Evolutionary conservation across 164 flowering plant species (phyloP).

Genomic region (Pachysandra terminalis): DNA sequence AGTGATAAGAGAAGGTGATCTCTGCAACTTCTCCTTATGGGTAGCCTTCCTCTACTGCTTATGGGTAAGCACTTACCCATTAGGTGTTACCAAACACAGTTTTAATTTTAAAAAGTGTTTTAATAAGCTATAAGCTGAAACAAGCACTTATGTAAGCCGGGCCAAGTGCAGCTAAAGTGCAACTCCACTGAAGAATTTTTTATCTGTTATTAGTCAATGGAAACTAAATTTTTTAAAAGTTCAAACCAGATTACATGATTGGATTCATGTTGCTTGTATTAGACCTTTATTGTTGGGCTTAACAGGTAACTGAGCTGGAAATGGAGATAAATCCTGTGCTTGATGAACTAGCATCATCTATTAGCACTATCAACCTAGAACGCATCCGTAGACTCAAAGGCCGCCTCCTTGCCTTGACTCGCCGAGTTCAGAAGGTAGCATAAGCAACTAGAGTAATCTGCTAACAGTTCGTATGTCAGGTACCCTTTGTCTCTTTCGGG

Average conservation of each 20-base stretch:
- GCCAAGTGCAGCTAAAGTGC: too few species aligned
- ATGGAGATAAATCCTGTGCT: slow-evolving; percentile 86
- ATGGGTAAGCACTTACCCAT: too few species aligned
- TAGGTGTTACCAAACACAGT: too few species aligned
- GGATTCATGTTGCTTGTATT: neutral
- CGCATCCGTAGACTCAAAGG: slow-evolving; percentile 92
- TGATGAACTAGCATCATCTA: slow-evolving; percentile 80
- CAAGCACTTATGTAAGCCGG: too few species aligned
- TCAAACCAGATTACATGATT: neutral
- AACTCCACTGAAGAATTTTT: neutral
- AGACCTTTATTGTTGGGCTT: neutral
- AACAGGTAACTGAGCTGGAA: slow-evolving; percentile 75
- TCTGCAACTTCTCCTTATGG: too few species aligned
- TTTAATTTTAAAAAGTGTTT: too few species aligned
- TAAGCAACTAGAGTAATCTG: neutral
- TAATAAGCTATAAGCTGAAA: too few species aligned
- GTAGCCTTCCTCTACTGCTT: too few species aligned
- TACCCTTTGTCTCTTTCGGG: neutral
- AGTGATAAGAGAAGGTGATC: too few species aligned
- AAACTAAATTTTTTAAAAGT: neutral
- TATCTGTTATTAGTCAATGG: neutral
- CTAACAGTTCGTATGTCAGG: neutral
- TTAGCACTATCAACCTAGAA: slow-evolving; percentile 87
- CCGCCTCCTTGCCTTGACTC: slow-evolving; percentile 86
- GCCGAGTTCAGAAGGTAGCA: slow-evolving; percentile 86